Percentiles rank a stretch among this genome's conserved stretches.
phyloP scores from a whole-genome alignment of 257 asterid genomes.

The Solanum medicagineum region DNA sequence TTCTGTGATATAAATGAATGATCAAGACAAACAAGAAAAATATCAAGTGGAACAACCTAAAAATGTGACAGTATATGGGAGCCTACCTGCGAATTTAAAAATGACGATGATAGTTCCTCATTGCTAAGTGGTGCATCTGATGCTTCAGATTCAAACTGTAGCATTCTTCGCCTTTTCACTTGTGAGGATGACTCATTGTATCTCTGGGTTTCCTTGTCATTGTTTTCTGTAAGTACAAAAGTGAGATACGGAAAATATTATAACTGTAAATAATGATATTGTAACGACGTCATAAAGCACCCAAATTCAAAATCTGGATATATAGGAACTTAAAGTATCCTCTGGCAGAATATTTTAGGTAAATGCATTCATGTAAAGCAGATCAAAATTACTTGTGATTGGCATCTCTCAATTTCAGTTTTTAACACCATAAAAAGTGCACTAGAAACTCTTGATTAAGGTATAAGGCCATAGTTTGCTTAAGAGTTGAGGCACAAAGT shows the following conservation, averaged over 20 bases:
- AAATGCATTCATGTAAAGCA: neutral
- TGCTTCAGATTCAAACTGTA: constrained; percentile 63
- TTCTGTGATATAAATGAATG: neutral
- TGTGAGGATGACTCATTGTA: constrained; percentile 41
- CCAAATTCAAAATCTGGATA: neutral
- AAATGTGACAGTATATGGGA: neutral
- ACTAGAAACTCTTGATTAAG: neutral
- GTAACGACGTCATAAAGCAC: neutral
- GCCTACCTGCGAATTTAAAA: constrained; percentile 61
- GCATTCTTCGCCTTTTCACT: constrained; percentile 75
- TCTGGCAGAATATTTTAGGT: neutral
- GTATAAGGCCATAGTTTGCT: neutral
- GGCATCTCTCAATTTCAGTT: neutral
- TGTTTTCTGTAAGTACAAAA: constrained; percentile 31
- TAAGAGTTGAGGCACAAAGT: neutral
- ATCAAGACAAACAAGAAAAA: neutral
- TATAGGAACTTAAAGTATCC: neutral
- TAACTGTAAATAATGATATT: neutral
- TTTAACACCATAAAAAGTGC: neutral
- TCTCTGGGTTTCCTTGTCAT: constrained; percentile 31
- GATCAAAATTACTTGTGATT: neutral
- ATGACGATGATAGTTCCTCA: constrained; percentile 29
- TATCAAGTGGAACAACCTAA: neutral
- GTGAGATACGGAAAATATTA: neutral
- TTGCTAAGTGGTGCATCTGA: constrained; percentile 30